phyloP scores from a whole-genome alignment of 2,329 filamentous ascomycete genomes.

The Geoglossum cookeanum region DNA sequence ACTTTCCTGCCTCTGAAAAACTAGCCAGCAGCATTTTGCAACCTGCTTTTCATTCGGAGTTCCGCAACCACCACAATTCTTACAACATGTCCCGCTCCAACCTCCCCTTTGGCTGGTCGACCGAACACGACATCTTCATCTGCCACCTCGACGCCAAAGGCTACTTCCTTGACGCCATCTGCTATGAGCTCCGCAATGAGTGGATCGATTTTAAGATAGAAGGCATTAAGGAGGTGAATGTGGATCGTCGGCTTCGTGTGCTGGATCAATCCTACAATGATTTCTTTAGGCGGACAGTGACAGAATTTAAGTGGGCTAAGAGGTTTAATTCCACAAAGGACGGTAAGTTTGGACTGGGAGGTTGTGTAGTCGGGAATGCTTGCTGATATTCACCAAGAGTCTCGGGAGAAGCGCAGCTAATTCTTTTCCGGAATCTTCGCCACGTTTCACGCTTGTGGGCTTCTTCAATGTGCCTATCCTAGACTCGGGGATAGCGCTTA shows the following conservation, averaged over 20 bases:
- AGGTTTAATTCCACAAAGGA: not conserved
- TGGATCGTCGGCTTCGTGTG: not conserved
- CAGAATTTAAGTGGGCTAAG: not conserved
- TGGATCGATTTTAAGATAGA: not conserved
- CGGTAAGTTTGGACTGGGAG: not conserved
- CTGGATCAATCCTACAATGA: not conserved
- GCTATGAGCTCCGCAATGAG: not conserved
- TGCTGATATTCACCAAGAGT: not conserved
- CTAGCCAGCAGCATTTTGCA: not conserved
- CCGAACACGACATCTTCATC: constrained; percentile 4
- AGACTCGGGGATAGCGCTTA: too few species aligned
- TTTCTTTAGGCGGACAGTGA: not conserved
- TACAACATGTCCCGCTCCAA: not conserved
- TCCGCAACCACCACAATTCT: not conserved
- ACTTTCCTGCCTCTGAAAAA: not conserved
- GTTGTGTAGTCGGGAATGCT: too few species aligned
- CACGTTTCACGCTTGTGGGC: too few species aligned
- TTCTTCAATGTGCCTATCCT: too few species aligned
- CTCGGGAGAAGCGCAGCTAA: not conserved
- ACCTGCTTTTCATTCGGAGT: not conserved
- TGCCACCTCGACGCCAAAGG: constrained; percentile 3
- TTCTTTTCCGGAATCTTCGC: too few species aligned
- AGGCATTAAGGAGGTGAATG: not conserved
- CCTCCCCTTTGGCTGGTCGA: not conserved
- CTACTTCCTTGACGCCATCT: not conserved